phyloP scores from a whole-genome alignment of 371 early-diverging fungal species.

The Rhizopus delemar region DNA sequence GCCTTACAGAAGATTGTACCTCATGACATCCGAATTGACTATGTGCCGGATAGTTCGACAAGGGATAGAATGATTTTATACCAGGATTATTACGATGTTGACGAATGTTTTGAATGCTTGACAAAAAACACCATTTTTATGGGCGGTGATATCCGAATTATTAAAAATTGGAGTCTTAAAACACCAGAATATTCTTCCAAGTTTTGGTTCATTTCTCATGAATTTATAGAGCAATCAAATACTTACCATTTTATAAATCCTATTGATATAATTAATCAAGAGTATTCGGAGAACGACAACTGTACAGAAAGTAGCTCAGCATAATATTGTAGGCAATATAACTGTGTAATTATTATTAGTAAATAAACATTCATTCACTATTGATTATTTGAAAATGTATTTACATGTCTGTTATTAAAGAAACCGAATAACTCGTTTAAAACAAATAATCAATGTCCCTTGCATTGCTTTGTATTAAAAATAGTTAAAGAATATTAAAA shows the following conservation, averaged over 20 bases:
- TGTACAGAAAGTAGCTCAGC: background rate
- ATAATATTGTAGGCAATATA: background rate
- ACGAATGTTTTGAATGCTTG: conserved; percentile 46
- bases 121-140: conserved; percentile 46
- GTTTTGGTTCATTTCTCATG: conserved; percentile 52
- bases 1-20: conserved; percentile 43
- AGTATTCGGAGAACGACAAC: background rate
- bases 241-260: background rate
- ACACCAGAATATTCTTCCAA: conserved; percentile 45
- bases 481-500: no score
- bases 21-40: conserved; percentile 49
- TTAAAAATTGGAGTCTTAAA: conserved; percentile 47
- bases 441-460: no score
- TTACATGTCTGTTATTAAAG: no score
- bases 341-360: no score
- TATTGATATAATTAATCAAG: background rate
- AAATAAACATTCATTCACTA: no score
- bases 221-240: conserved; percentile 17
- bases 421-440: no score
- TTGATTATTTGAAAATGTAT: no score
- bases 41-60: conserved; percentile 30
- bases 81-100: conserved; percentile 42
- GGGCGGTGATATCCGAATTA: conserved; percentile 51
- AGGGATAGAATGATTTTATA: conserved; percentile 49
- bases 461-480: no score